Evolutionary conservation across 257 asterid genomes (phyloP).

Genomic region (Solanum sitiens): DNA sequence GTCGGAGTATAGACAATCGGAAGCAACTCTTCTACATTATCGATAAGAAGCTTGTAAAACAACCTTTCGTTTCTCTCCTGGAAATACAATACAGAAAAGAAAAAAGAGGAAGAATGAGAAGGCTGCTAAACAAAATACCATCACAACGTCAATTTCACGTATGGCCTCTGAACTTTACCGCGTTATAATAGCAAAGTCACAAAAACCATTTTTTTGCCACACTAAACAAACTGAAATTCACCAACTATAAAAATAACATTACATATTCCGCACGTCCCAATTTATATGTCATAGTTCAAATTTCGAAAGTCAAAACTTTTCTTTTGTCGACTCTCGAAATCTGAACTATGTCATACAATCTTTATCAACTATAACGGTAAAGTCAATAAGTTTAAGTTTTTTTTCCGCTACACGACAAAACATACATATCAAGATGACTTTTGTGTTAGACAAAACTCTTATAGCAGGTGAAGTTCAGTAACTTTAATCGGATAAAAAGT

Average conservation of each 20-base stretch:
- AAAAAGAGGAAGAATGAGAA: neutral
- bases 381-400: neutral
- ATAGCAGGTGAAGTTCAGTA: neutral
- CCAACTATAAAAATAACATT: neutral
- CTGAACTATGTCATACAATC: neutral
- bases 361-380: neutral
- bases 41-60: slow-evolving; percentile 85
- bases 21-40: slow-evolving; percentile 83
- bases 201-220: neutral
- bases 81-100: neutral
- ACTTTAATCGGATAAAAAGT: neutral
- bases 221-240: neutral
- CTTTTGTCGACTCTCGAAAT: neutral
- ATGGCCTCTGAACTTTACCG: neutral
- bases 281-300: neutral
- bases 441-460: neutral
- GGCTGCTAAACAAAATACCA: too few relatives aligned
- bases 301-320: neutral
- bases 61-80: slow-evolving; percentile 92
- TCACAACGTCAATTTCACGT: neutral
- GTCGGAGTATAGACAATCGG: slow-evolving; percentile 87
- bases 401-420: neutral
- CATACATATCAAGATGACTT: neutral
- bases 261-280: neutral
- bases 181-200: neutral